These are phyloP conservation scores for Corylus heterophylla DNA, from an alignment of 306 rosid species.

Conservation along the genomic window DNA sequence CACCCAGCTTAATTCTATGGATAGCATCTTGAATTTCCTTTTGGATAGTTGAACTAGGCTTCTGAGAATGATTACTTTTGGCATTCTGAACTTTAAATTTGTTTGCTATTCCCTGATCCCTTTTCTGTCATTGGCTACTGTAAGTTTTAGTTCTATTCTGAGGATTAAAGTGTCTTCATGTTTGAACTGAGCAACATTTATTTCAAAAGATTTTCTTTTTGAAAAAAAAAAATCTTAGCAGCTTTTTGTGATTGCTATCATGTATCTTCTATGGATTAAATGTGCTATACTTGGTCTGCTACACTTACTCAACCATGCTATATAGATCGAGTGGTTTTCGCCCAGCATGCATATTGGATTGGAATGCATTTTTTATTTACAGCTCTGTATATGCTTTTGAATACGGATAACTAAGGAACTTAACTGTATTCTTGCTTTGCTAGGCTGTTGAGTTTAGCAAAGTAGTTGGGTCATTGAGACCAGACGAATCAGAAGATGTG, in stretches of 20 bases:
- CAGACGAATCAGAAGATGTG: conserved; percentile 87
- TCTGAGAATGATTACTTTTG: background rate
- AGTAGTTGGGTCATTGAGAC: conserved; percentile 76
- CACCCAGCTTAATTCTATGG: background rate
- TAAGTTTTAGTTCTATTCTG: background rate
- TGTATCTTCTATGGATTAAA: background rate
- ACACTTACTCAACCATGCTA: background rate
- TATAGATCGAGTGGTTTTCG: background rate
- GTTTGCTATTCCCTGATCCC: background rate
- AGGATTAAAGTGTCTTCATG: background rate
- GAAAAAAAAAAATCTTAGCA: background rate
- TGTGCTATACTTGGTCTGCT: background rate
- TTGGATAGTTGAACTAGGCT: background rate
- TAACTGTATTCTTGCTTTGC: conserved; percentile 25
- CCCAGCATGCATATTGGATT: background rate
- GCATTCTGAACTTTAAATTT: background rate
- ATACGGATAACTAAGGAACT: conserved; percentile 28
- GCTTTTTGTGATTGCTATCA: background rate
- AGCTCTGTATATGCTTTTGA: background rate
- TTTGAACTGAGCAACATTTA: background rate
- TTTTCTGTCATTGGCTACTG: background rate
- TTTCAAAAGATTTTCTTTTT: no score
- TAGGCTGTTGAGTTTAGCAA: conserved; percentile 97
- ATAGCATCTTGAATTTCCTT: conserved; percentile 8
- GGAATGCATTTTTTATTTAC: background rate